A percentile compares a stretch with the other conserved stretches of the same genome.
Evolutionary conservation across 2,329 filamentous ascomycete genomes (phyloP).

Genomic region (Pseudogymnoascus sp.): DNA sequence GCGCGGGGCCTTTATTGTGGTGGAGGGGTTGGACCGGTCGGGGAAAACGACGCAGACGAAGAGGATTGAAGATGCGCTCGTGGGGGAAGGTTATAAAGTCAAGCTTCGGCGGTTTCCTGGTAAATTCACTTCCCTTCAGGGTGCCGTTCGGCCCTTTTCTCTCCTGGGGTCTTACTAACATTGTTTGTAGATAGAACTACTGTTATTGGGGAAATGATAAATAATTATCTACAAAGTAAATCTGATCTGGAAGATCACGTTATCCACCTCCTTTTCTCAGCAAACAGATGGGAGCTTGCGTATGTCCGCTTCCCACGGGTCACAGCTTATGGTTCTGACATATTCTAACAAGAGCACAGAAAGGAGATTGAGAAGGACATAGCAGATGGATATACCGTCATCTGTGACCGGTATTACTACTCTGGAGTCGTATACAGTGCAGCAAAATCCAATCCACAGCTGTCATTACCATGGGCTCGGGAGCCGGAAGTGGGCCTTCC

Average conservation of each 20-base stretch:
- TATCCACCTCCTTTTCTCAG: constrained; percentile 64
- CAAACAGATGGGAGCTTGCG: constrained; percentile 58
- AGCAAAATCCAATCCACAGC: constrained; percentile 65
- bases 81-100: constrained; percentile 41
- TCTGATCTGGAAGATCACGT: constrained; percentile 58
- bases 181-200: constrained; percentile 50
- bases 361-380: constrained; percentile 47
- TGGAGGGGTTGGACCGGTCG: constrained; percentile 63
- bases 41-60: constrained; percentile 66
- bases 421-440: constrained; percentile 89
- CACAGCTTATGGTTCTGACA: constrained; percentile 23
- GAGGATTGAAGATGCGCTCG: constrained; percentile 44
- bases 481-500: constrained; percentile 79
- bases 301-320: constrained; percentile 12
- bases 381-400: constrained; percentile 58
- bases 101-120: constrained; percentile 59
- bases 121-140: constrained; percentile 26
- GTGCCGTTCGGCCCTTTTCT: background rate
- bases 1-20: constrained; percentile 55
- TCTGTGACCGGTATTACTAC: constrained; percentile 93
- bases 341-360: constrained; percentile 25
- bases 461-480: constrained; percentile 72
- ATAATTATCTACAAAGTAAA: constrained; percentile 52
- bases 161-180: constrained; percentile 11
- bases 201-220: constrained; percentile 59